phyloP scores from a whole-genome alignment of 306 rosid species.

The Acacia crassicarpa region DNA sequence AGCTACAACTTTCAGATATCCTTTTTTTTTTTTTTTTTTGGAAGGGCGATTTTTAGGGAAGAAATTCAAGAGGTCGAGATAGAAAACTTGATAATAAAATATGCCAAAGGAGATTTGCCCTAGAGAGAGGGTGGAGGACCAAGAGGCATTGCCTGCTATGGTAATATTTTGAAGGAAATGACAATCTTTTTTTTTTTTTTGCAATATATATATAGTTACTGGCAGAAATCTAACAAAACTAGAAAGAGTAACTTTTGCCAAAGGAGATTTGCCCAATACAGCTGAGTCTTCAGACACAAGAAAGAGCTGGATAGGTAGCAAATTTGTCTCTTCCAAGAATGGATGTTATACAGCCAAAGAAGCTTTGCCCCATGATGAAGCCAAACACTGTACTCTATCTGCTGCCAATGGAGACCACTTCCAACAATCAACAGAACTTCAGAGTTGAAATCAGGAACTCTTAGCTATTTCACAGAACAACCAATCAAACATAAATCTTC shows the following conservation, averaged over 20 bases:
- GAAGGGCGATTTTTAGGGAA: not conserved
- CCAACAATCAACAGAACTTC: slow-evolving; percentile 36
- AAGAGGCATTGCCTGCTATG: slow-evolving; percentile 21
- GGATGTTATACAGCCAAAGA: slow-evolving; percentile 72
- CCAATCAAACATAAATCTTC: slow-evolving; percentile 34
- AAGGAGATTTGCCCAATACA: slow-evolving; percentile 82
- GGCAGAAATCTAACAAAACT: slow-evolving; percentile 39
- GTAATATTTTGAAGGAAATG: slow-evolving; percentile 26
- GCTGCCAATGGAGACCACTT: slow-evolving; percentile 31
- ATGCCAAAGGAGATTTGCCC: slow-evolving; percentile 62
- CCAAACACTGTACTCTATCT: slow-evolving; percentile 30
- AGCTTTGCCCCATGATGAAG: slow-evolving; percentile 68
- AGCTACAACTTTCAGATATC: slow-evolving; percentile 25
- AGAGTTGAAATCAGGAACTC: slow-evolving; percentile 27
- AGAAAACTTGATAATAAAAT: slow-evolving; percentile 23
- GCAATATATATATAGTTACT: slow-evolving; percentile 13
- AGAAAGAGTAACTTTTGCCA: slow-evolving; percentile 58
- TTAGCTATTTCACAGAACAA: slow-evolving; percentile 36
- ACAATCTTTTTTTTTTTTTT: not conserved
- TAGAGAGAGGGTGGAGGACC: slow-evolving; percentile 33
- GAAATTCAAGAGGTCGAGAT: slow-evolving; percentile 23
- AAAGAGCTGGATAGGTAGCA: slow-evolving; percentile 26
- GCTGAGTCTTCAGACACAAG: slow-evolving; percentile 40
- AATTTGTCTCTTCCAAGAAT: slow-evolving; percentile 36
- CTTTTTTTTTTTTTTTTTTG: slow-evolving; percentile 1